Percentiles rank a stretch among this genome's conserved stretches.
Evolutionary conservation across 2,329 filamentous ascomycete species (phyloP).

Genomic region (Penicillium olsonii): DNA sequence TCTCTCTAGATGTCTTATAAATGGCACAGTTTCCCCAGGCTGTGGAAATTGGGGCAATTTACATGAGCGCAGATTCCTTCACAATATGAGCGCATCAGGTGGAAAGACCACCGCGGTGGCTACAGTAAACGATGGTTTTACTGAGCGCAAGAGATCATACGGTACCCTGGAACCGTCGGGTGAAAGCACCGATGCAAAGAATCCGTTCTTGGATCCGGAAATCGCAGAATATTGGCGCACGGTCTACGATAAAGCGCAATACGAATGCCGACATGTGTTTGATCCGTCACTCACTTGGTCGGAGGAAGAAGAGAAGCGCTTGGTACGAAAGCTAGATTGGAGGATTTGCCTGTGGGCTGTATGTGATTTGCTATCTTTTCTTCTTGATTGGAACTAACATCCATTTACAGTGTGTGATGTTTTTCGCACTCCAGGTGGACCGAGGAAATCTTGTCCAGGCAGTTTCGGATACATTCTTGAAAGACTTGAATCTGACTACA

Average conservation of each 20-base stretch:
- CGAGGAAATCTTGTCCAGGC: conserved; percentile 61
- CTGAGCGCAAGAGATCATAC: not conserved
- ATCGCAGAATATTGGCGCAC: not conserved
- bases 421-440: conserved; percentile 61
- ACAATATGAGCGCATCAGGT: not conserved
- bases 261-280: conserved; percentile 49
- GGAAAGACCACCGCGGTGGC: not conserved
- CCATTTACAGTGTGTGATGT: conserved; percentile 53
- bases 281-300: conserved; percentile 40
- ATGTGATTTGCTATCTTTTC: conserved; percentile 10
- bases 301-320: conserved; percentile 27
- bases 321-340: conserved; percentile 29
- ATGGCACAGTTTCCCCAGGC: not conserved
- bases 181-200: not conserved
- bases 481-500: conserved; percentile 34
- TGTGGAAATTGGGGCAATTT: not conserved
- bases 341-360: conserved; percentile 28
- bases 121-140: not conserved
- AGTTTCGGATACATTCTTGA: conserved; percentile 59
- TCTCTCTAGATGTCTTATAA: not conserved
- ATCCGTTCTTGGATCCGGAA: not conserved
- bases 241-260: conserved; percentile 8
- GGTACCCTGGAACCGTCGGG: not conserved
- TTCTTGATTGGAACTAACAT: conserved; percentile 3
- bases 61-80: not conserved